These are phyloP conservation scores for Rheum nobile DNA, from an alignment of 148 eudicot species.

Conservation along the genomic window DNA sequence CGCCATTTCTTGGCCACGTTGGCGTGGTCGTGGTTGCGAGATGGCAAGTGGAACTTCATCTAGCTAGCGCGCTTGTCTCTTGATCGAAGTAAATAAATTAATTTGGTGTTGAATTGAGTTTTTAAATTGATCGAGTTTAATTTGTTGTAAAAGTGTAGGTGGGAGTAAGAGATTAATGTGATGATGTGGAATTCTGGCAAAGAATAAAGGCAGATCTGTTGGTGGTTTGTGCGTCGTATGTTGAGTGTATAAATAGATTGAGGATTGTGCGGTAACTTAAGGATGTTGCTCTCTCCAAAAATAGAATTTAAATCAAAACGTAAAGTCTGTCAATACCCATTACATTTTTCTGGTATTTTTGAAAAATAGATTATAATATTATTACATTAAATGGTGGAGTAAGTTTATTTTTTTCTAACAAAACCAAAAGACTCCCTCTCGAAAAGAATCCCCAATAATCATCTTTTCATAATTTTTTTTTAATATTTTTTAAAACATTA, in stretches of 20 bases:
- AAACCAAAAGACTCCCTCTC: no score
- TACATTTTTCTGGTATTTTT: background rate
- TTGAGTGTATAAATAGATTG: background rate
- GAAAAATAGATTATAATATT: no score
- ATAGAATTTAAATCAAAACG: background rate
- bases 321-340: background rate
- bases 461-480: no score
- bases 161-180: background rate
- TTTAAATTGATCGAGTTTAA: no score
- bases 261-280: background rate
- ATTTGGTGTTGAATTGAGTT: background rate
- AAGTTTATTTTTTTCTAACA: background rate
- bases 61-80: background rate
- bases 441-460: no score
- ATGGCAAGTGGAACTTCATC: background rate
- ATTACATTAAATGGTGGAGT: background rate
- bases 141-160: background rate
- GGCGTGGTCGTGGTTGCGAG: background rate
- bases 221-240: background rate
- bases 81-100: no score
- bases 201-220: background rate
- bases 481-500: no score
- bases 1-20: constrained; percentile 56
- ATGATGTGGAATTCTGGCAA: no score
- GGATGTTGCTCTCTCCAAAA: background rate